A percentile compares a stretch with the other conserved stretches of the same genome.
phyloP scores from a whole-genome alignment of 108 stramenopile genomes.

The Heterococcus sp. region DNA sequence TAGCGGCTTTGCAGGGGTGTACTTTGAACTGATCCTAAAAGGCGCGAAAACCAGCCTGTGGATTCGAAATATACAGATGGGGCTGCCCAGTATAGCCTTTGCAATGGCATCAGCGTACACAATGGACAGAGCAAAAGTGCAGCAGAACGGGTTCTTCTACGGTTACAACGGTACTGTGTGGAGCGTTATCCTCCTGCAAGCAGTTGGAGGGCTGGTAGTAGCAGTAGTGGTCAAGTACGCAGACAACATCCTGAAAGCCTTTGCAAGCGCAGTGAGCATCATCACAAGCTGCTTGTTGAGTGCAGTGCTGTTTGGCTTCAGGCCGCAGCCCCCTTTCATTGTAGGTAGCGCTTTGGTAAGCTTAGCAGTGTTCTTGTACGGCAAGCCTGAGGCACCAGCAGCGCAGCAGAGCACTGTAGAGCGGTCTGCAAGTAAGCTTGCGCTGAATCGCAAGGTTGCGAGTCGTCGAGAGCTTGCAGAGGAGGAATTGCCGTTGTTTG shows the following conservation, averaged over 20 bases:
- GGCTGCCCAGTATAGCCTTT: conserved; percentile 77
- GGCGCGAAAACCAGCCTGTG: conserved; percentile 77
- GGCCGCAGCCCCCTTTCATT: conserved; percentile 34
- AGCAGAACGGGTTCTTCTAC: conserved; percentile 75
- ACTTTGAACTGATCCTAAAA: conserved; percentile 94
- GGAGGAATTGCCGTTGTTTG: too few relatives aligned
- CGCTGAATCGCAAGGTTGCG: too few relatives aligned
- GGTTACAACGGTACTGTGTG: conserved; percentile 55
- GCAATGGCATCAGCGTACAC: conserved; percentile 69
- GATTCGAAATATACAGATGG: conserved; percentile 96
- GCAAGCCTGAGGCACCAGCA: background rate
- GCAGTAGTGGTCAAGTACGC: conserved; percentile 95
- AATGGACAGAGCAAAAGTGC: conserved; percentile 65
- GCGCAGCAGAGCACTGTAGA: background rate
- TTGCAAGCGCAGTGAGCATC: conserved; percentile 89
- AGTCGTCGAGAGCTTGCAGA: too few relatives aligned
- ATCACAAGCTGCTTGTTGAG: conserved; percentile 81
- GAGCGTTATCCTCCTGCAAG: conserved; percentile 64
- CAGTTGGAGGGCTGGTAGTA: conserved; percentile 90
- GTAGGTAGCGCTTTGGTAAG: conserved; percentile 45
- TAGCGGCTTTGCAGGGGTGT: conserved; percentile 93
- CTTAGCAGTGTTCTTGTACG: conserved; percentile 48
- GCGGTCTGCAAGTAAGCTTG: too few relatives aligned
- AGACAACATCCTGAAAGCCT: conserved; percentile 92
- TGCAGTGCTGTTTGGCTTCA: conserved; percentile 80